Percentiles rank a stretch among this genome's conserved stretches.
These are phyloP conservation scores for Aureobasidium sp. DNA, from an alignment of 2,329 filamentous ascomycete genomes.

Conservation along the genomic window DNA sequence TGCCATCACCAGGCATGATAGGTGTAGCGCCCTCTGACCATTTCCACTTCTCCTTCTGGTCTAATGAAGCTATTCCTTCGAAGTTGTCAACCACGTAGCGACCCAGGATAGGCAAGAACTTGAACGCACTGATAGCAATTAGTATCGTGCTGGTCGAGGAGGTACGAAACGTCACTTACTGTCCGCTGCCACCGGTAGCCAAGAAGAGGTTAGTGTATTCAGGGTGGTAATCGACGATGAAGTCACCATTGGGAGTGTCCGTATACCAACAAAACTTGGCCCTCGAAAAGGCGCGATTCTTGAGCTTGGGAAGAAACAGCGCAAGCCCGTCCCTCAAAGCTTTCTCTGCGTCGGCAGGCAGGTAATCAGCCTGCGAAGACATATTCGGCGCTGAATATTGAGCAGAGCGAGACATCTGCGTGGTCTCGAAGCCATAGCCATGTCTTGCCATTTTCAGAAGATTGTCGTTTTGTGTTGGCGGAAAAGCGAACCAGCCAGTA, in stretches of 20 bases:
- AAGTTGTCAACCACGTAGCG: constrained; percentile 20
- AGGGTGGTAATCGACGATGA: constrained; percentile 43
- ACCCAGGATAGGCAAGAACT: constrained; percentile 22
- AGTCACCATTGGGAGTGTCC: constrained; percentile 46
- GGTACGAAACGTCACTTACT: constrained; percentile 26
- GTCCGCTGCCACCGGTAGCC: constrained; percentile 51
- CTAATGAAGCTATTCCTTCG: not conserved
- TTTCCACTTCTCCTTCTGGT: not conserved
- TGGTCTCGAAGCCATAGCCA: constrained; percentile 33
- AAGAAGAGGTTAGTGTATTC: constrained; percentile 43
- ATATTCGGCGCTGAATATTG: constrained; percentile 18
- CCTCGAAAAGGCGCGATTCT: constrained; percentile 33
- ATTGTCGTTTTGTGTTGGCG: constrained; percentile 42
- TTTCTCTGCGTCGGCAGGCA: not conserved
- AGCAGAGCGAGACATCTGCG: constrained; percentile 30
- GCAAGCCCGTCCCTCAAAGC: not conserved
- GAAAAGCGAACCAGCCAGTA: constrained; percentile 63
- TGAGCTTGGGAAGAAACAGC: not conserved
- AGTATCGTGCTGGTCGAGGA: not conserved
- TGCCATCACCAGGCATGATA: not conserved
- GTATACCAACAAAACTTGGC: constrained; percentile 46
- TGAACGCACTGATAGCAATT: constrained; percentile 20
- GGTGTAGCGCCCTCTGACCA: not conserved
- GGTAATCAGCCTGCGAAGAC: not conserved
- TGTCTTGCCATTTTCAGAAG: constrained; percentile 42